Evolutionary conservation across 1,284 basidiomycete genomes (phyloP), one percentile per base, ranked within the genome.

Genomic region (Singerocomus inundabilis): DNA sequence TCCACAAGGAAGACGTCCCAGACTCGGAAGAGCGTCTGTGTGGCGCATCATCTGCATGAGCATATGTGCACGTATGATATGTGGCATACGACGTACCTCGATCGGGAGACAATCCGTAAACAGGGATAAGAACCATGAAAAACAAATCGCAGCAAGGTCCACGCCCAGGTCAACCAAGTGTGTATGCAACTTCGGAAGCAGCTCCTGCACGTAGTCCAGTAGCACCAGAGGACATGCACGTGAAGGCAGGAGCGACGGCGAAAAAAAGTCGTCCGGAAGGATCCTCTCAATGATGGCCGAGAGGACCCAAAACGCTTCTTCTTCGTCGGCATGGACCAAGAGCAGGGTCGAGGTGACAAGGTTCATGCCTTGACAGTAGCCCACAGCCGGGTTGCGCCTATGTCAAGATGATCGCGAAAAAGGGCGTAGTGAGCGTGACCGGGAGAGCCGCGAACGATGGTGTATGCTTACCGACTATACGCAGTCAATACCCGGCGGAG

Each of bases 1-100:
- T 98, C 93, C 5, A 97, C 85, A 52, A 98, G 84, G 69, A 98
- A 90, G n/a, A 98, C 78, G 61, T 99, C 96, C 94, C 92, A 94
- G 3, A 93, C 84, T 39, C 93, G 77, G 71, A 95, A 93, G 31
- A 96, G 72, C 0, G 93, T 94, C 88, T 88, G 57, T 11, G 9
- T 29, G 8, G 15, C 12, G 35, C 16, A 16, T 16, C 24, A 4
- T 48, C 8, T 2, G 10, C 18, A 10, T 30, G 18, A 28, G 26
- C 10, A 11, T 15, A 15, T 13, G 7, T 11, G 6, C 6, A n/a
- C 9, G 13, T 15, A 26, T 30, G 10, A 11, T n/a, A 29, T n/a
- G 4, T 12, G 15, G 9, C 16, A 6, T 10, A 9, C 28, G 12
- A 68, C 79, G 52, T 56, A 93, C 91, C 80, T 97, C 95, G 24